These are phyloP conservation scores for Aspergillus sp. DNA, from an alignment of 2,329 filamentous ascomycete genomes.

Conservation along the genomic window DNA sequence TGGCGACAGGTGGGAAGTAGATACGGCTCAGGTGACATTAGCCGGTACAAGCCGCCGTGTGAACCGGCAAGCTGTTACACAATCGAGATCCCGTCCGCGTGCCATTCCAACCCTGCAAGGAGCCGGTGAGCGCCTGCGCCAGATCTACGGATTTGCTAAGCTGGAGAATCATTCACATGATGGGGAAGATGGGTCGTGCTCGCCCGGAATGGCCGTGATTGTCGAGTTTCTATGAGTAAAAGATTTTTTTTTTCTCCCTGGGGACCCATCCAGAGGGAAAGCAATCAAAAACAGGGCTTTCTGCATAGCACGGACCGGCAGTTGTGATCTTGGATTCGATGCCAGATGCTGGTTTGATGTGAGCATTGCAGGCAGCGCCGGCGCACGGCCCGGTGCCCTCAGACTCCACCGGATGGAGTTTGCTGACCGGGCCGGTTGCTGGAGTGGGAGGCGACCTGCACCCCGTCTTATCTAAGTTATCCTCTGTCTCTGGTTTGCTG, in stretches of 20 bases:
- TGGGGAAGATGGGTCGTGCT: neutral
- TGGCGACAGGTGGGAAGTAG: neutral
- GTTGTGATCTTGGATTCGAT: neutral
- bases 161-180: neutral
- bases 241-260: neutral
- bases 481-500: neutral
- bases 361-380: neutral
- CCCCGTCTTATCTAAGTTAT: neutral
- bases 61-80: constrained; percentile 8
- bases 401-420: neutral
- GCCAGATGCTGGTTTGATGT: neutral
- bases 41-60: constrained; percentile 9
- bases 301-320: neutral
- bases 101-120: neutral
- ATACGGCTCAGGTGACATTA: neutral
- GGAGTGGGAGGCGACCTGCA: neutral
- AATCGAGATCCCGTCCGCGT: neutral
- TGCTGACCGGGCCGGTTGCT: constrained; percentile 9
- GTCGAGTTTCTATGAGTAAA: neutral
- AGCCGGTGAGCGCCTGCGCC: neutral
- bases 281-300: neutral
- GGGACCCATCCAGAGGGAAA: neutral
- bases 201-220: neutral
- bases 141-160: neutral
- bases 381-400: constrained; percentile 9